A percentile compares a stretch with the other conserved stretches of the same genome.
phyloP scores from a whole-genome alignment of 257 asterid genomes.

The Primulina huaijiensis region DNA sequence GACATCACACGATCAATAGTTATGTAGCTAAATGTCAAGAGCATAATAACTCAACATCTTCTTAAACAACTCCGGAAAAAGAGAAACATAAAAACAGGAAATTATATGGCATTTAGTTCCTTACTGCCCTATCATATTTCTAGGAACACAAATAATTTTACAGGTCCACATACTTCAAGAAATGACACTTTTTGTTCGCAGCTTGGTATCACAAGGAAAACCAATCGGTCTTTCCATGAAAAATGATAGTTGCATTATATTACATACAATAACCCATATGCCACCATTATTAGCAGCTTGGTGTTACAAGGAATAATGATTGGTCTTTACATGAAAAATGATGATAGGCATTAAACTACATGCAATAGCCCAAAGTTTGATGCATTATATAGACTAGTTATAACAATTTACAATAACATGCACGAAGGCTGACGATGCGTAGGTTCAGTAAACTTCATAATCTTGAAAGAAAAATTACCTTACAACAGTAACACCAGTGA shows the following conservation, averaged over 20 bases:
- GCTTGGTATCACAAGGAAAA: neutral
- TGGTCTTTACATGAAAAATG: neutral
- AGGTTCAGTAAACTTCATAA: neutral
- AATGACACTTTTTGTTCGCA: neutral
- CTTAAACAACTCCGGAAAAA: neutral
- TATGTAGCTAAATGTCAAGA: neutral
- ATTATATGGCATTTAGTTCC: neutral
- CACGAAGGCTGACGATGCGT: neutral
- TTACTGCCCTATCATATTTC: neutral
- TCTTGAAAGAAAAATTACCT: neutral
- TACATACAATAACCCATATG: neutral
- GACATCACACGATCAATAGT: neutral
- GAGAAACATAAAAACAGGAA: neutral
- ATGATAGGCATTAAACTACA: neutral
- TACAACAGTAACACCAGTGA: neutral
- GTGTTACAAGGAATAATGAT: neutral
- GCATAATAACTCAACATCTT: neutral
- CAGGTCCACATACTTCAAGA: neutral
- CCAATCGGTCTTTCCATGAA: neutral
- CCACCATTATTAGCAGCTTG: neutral
- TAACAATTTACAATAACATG: neutral
- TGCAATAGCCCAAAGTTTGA: neutral
- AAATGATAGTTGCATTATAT: neutral
- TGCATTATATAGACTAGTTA: neutral
- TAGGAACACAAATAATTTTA: too few species aligned